Conservation (phyloP, 2,329 filamentous ascomycete species). For the Zelopaecilomyces penicillatus region DNA sequence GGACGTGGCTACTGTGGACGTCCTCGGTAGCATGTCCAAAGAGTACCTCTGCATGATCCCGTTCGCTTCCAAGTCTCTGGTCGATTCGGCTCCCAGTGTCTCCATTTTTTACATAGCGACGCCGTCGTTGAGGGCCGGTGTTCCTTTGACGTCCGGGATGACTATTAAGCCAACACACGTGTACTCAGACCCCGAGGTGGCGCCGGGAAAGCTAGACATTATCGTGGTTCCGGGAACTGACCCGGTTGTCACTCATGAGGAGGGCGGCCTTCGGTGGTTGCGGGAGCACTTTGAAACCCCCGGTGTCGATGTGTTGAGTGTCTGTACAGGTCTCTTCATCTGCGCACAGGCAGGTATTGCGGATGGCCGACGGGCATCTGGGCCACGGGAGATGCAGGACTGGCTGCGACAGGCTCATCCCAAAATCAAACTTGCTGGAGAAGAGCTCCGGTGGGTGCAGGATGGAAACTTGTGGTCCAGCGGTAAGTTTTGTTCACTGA, state of each 20-base stretch:
- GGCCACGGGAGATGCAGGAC: constrained; percentile 36
- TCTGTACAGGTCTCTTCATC: constrained; percentile 43
- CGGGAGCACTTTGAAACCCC: constrained; percentile 27
- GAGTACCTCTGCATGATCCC: constrained; percentile 31
- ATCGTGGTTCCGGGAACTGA: constrained; percentile 43
- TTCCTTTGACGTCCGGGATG: constrained; percentile 34
- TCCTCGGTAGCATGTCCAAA: constrained; percentile 37
- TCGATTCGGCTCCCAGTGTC: constrained; percentile 33
- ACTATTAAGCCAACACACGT: constrained; percentile 34
- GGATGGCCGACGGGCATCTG: constrained; percentile 36
- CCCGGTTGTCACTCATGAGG: constrained; percentile 24
- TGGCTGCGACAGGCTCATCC: constrained; percentile 30
- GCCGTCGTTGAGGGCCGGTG: constrained; percentile 23
- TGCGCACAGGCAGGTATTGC: constrained; percentile 41
- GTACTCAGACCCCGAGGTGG: constrained; percentile 36
- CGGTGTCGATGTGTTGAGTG: constrained; percentile 39
- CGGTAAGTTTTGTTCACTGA: constrained; percentile 27
- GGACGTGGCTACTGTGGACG: constrained; percentile 42
- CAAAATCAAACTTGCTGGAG: constrained; percentile 33
- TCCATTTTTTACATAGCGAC: constrained; percentile 39
- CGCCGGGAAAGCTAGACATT: constrained; percentile 42
- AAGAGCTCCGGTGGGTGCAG: constrained; percentile 39
- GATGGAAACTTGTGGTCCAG: constrained; percentile 49
- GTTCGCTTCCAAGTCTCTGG: constrained; percentile 27
- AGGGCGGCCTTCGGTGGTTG: constrained; percentile 34